Evolutionary conservation across 352 stramenopile species (phyloP), one percentile per base, ranked within the genome.

Genomic region (Phytophthora quininea): DNA sequence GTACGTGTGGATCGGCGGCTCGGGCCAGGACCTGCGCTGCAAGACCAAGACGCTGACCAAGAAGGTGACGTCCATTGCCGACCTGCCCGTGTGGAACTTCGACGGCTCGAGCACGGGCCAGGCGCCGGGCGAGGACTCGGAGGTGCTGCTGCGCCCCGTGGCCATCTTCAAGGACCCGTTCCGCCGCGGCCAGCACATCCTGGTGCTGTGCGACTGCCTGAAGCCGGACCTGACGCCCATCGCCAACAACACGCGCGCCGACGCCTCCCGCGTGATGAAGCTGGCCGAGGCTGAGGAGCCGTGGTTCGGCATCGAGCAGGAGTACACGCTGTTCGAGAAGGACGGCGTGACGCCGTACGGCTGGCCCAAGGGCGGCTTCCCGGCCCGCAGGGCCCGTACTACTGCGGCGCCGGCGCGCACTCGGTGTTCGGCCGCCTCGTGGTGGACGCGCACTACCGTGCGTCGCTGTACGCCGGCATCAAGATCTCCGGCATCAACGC

Each of bases 251-350:
- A 97, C 86, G 37, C 91, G 96, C 69, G 86, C 83, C 55, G 86
- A 92, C 47, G 81, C 80, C 12, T 76, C 74, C 8, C 82, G 82
- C 35, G 86, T 96, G 49, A 95, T 95, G 84, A 65, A 82, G 61
- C 79, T 78, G 10, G 80, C 81, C 15, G 75, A 71, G 53, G 50
- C 37, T 1, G 75, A 93, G 38, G 73, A 63, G 42, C 90, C 91
- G 12, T 99, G 96, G 97, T 99, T 98, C 75, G 97, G 97, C 58
- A 92, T 99, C 71, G 97, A 99, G 86, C 97, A 99, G 85, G 97
- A 99, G 86, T 98, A 98, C 89, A 98, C 93, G 38, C 78, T 98
- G 53, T 98, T 98, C 71, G 88, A 96, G 64, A 82, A 88, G 56
- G 86, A 94, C 73, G 82, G 82, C 37, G 83, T 92, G 58, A 97